Evolutionary conservation across 2,329 filamentous ascomycete genomes (phyloP), one percentile per base, ranked within the genome.

Genomic region (Neocatenulostroma microsporum): DNA sequence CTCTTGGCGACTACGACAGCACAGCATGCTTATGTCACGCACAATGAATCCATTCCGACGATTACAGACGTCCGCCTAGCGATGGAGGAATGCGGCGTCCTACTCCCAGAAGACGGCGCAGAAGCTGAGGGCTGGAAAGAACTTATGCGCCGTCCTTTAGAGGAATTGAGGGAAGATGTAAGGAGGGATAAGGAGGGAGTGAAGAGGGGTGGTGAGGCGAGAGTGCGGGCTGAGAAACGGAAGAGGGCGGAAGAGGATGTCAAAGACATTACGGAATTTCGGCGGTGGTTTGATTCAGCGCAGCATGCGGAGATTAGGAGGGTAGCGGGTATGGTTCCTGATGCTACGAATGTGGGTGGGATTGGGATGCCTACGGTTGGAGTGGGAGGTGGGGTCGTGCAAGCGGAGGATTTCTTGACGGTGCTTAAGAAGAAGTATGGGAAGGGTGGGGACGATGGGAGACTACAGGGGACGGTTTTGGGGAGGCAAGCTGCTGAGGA

Each of bases 41-140:
- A 83, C 61, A 73, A 78, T 47, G 74, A 76, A 44, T 69, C 76
- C 38, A 69, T 72, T 14, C 67, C 82, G 1, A 74, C 71, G 27
- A 63, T 94, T 17, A 78, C 80, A 44, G 88, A 96, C 61, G 75
- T 94, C 48, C 79, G 87, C 49, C 78, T 91, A 68, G 89, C 88
- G 3, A 72, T 96, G 49, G 78, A 88, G 55, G 83, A 94, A 46
- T 79, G 76, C 36, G 87, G 86, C 36, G 78, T 82, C 1, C 63
- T 96, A 13, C 65, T 76, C 36, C 84, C 86, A 0, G 74, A 83
- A 51, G 69, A 76, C 50, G 68, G 72, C n/a, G 67, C 73, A 21
- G 69, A 74, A 31, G 82, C 88, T 56, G 80, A 91, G 56, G 67
- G 71, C n/a, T 79, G 75, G 64, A 64, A 67, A 7, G 80, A 72